Evolutionary conservation across 345 rosid species (phyloP), one percentile per base, ranked within the genome.

Genomic region (Lumnitzera littorea): DNA sequence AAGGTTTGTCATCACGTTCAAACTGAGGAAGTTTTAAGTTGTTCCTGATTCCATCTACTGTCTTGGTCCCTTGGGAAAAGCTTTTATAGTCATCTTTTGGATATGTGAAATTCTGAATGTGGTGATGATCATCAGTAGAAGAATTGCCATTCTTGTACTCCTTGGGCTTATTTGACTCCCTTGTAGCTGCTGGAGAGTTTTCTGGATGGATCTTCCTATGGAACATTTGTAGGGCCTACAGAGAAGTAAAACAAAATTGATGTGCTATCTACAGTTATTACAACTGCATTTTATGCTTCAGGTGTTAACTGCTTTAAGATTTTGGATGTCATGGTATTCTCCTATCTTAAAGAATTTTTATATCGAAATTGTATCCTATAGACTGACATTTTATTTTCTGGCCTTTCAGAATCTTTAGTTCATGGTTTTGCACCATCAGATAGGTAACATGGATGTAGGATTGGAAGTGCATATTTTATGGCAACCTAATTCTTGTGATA

Each of bases 131-230:
- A 47, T 71, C 60, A 65, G 48, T 31, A 36, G 58, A 65, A 67
- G 58, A 52, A 31, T 55, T 56, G 48, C 53, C 74, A 48, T 36
- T 73, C 70, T 76, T 70, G 25, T 54, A 48, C n/a, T 8, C 41
- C 12, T 51, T 48, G 49, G 57, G 64, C 50, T 50, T 72, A 31
- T 49, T 53, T 24, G 59, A 46, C 62, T 62, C 80, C 62, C 62
- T 74, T 65, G 64, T 69, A 59, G 66, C 68, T 53, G 4, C 67
- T 53, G 5, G 57, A 17, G 83, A 64, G 58, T 63, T 79, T 74
- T 83, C 91, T 50, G 96, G 98, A 71, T 86, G 86, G 24, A 91
- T 78, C 76, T 91, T 91, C 60, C 80, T 76, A 57, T 80, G 80
- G 70, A 87, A 78, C 69, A 82, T 79, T 69, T 82, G 83, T 52